A percentile compares a stretch with the other conserved stretches of the same genome.
Evolutionary conservation across 148 eudicot species (phyloP).

Genomic region (Euryodendron excelsum): DNA sequence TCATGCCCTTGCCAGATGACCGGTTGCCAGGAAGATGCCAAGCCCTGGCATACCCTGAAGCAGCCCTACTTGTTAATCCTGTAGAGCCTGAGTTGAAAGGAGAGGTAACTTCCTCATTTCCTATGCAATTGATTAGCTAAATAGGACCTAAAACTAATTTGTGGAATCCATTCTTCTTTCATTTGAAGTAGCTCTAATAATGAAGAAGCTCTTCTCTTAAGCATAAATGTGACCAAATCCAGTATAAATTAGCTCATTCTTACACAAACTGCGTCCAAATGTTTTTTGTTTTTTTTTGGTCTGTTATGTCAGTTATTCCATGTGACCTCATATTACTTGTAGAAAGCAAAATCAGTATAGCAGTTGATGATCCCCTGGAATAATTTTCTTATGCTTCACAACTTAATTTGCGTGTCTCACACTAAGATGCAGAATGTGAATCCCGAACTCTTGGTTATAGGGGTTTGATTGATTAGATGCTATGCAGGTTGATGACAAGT

Average conservation of each 20-base stretch:
- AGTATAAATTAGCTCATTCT: neutral
- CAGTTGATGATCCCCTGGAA: neutral
- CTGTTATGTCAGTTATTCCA: no score
- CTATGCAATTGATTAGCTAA: neutral
- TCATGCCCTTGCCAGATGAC: constrained; percentile 85
- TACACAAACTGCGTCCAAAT: no score
- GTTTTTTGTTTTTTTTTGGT: no score
- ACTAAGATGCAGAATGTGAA: neutral
- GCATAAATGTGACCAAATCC: neutral
- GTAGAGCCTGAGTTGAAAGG: constrained; percentile 40
- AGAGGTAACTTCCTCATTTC: constrained; percentile 28
- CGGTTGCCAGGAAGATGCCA: constrained; percentile 56
- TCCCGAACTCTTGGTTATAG: neutral
- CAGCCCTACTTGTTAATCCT: constrained; percentile 69
- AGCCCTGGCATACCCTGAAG: constrained; percentile 70
- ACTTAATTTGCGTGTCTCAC: neutral
- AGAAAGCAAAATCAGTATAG: no score
- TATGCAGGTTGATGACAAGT: constrained; percentile 79
- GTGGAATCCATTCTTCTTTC: neutral
- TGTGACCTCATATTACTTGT: no score
- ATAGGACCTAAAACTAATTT: neutral
- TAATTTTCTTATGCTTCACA: neutral
- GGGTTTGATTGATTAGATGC: neutral
- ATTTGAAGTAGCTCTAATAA: neutral
- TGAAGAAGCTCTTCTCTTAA: no score